Base-by-base conservation (phyloP, 805 yeast species). In the Cyberlindnera xylosilytica region DNA sequence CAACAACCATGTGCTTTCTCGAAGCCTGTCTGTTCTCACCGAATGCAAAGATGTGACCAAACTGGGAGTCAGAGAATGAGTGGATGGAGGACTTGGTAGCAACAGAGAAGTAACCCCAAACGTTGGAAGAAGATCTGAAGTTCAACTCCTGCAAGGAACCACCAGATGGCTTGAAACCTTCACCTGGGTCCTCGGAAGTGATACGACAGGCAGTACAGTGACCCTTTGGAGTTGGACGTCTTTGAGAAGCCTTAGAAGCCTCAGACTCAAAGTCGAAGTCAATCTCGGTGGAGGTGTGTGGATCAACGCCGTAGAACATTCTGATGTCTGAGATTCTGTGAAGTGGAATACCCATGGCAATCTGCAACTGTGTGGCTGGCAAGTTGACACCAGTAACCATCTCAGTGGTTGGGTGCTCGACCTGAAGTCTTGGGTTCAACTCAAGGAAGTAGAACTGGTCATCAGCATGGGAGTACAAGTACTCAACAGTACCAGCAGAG, bases 371-470 rank as follows among this genome's bases (percentile, higher is more conserved):
- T 29, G 99, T 96, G 45, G 97, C 96, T 22, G 99, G 99, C 63
- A 93, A 76, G 63, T 93, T 95, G 41, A 93, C 97, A 53, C 99
- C 99, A 19, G 96, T 84, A 44, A 89, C 99, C 99, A 93, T 93
- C 72, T 93, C 99, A 31, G 99, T 93, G 34, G 99, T 93, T 60
- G 99, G 99, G 76, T 93, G 99, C 76, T 93, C 99, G 46, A 93
- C 99, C 74, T 93, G 99, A 65, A 93, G 76, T 76, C 99, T 87
- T 59, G 99, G 99, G 66, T 93, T 93, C 64, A 93, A 78, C 71
- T 93, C 99, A 64, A 93, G 75, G 68, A 93, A 93, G 75, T 90
- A 93, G 64, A 91, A 93, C 64, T 90, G 88, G 67, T 91, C 90
- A 48, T 93, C 97, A 44, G 86, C 79, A 64, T 89, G 93, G 20